A percentile compares a stretch with the other conserved stretches of the same genome.
Conservation (phyloP, 805 yeast species). For the Saccharomycopsis malanga region DNA sequence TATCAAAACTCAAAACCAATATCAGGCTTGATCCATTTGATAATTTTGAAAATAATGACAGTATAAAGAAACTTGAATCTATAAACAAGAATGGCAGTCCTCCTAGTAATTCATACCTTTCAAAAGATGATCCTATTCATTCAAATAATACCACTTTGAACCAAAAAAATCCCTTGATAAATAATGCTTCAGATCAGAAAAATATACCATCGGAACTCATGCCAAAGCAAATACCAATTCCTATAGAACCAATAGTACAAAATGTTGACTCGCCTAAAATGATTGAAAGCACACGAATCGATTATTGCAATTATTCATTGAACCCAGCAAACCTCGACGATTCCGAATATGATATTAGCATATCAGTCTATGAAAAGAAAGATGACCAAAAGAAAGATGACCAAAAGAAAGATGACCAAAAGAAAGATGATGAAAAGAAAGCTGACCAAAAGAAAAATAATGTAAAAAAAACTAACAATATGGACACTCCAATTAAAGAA, state of each 20-base stretch:
- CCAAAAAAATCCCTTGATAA: no score
- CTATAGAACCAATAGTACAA: no score
- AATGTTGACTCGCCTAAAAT: not conserved
- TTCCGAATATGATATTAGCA: constrained; percentile 20
- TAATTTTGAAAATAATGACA: no score
- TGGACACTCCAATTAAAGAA: constrained; percentile 1
- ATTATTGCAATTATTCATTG: constrained; percentile 15
- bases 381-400: no score
- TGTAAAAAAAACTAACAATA: not conserved
- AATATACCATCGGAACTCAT: not conserved
- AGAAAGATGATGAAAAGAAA: no score
- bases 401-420: no score
- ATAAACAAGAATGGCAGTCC: no score
- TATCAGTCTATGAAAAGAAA: constrained; percentile 10
- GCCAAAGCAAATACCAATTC: no score
- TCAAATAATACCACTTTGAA: no score
- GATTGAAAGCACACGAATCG: constrained; percentile 9
- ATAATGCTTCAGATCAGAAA: not conserved
- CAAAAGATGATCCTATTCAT: no score
- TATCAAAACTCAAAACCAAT: constrained; percentile 1
- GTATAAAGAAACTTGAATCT: not conserved
- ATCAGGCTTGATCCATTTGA: not conserved
- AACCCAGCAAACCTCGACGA: constrained; percentile 21
- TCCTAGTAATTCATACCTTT: constrained; percentile 3
- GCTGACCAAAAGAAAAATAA: no score